Evolutionary conservation across 2,329 filamentous ascomycete genomes (phyloP).

Genomic region (Aspergillus novofumigatus): DNA sequence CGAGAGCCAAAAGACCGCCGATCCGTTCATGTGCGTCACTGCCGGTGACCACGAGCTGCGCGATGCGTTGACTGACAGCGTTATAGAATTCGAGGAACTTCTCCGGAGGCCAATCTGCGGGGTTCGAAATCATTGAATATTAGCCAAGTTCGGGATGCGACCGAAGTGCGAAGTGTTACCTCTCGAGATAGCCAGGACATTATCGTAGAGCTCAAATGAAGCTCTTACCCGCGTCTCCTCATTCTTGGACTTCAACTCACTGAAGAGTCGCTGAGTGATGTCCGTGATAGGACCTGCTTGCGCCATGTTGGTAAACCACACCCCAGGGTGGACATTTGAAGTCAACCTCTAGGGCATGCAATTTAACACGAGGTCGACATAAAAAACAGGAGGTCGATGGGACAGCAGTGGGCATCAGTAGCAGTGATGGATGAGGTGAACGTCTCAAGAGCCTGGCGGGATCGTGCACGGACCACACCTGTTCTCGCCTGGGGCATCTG

Average conservation of each 20-base stretch:
- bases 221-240: slow-evolving; percentile 47
- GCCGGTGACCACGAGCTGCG: slow-evolving; percentile 74
- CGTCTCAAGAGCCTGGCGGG: slow-evolving; percentile 19
- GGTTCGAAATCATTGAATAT: background rate
- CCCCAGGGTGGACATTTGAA: slow-evolving; percentile 38
- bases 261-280: slow-evolving; percentile 53
- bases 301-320: slow-evolving; percentile 41
- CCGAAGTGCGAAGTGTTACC: slow-evolving; percentile 26
- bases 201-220: slow-evolving; percentile 45
- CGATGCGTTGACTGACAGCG: slow-evolving; percentile 62
- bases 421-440: slow-evolving; percentile 18
- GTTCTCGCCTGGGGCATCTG: slow-evolving; percentile 18
- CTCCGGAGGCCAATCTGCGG: slow-evolving; percentile 70
- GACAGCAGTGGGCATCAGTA: slow-evolving; percentile 3
- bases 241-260: slow-evolving; percentile 55
- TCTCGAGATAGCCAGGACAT: slow-evolving; percentile 44
- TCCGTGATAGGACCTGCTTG: slow-evolving; percentile 45
- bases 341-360: slow-evolving; percentile 29
- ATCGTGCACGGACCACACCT: slow-evolving; percentile 11
- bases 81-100: slow-evolving; percentile 71
- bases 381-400: slow-evolving; percentile 17
- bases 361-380: slow-evolving; percentile 15
- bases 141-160: slow-evolving; percentile 6
- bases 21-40: slow-evolving; percentile 83
- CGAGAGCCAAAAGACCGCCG: slow-evolving; percentile 86